A percentile compares a stretch with the other conserved stretches of the same genome.
Evolutionary conservation across 441 rosid genomes (phyloP).

Genomic region (Jatropha podagrica): DNA sequence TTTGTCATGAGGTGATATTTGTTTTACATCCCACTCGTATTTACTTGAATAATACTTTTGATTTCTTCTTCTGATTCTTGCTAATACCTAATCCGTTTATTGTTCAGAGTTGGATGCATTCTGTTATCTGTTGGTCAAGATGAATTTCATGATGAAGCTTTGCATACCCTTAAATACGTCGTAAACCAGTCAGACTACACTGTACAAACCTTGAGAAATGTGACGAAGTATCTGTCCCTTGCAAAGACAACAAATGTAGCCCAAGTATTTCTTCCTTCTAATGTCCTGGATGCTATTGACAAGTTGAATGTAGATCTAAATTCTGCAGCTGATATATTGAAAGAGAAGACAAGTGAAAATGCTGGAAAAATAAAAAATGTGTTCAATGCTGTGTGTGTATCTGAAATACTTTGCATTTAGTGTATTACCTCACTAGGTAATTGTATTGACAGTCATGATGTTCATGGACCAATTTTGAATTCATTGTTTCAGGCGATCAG

Average conservation of each 20-base stretch:
- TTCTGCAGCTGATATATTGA: conserved; percentile 66
- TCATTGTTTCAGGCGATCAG: conserved; percentile 57
- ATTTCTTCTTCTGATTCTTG: not conserved
- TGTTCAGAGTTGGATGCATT: conserved; percentile 78
- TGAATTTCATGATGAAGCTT: conserved; percentile 71
- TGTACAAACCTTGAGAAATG: conserved; percentile 74
- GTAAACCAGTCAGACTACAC: conserved; percentile 94
- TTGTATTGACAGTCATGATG: conserved; percentile 8
- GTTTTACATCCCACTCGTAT: not conserved
- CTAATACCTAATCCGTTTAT: conserved; percentile 13
- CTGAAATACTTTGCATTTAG: conserved; percentile 15
- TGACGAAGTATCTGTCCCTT: conserved; percentile 80
- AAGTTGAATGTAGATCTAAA: conserved; percentile 68
- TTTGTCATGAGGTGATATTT: not conserved
- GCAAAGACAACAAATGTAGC: conserved; percentile 88
- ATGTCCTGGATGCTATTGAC: conserved; percentile 70
- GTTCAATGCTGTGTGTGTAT: conserved; percentile 66
- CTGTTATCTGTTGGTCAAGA: conserved; percentile 86
- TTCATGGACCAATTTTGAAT: conserved; percentile 14
- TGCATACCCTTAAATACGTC: conserved; percentile 74
- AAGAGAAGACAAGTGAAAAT: conserved; percentile 68
- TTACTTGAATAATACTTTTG: not conserved
- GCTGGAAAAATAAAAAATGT: conserved; percentile 65
- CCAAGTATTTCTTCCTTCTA: conserved; percentile 64
- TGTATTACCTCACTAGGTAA: conserved; percentile 8